Evolutionary conservation across 331 rosid genomes (phyloP).

Genomic region (Pyrus hybrid): DNA sequence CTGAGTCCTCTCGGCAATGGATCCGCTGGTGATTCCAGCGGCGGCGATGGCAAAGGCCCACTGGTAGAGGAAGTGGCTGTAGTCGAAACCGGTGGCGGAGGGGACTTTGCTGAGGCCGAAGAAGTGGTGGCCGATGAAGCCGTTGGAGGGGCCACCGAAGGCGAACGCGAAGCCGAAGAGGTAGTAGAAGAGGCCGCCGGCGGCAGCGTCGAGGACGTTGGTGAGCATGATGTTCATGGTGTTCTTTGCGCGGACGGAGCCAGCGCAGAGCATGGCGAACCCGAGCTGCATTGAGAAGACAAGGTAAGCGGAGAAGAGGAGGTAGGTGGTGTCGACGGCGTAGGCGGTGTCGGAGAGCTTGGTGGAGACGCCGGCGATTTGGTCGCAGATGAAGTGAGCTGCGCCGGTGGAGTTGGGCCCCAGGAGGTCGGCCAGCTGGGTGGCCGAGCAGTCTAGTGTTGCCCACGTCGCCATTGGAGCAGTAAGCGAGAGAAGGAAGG

Average conservation of each 20-base stretch:
- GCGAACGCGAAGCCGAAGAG: too few species aligned
- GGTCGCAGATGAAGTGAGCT: constrained; percentile 49
- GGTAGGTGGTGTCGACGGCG: too few species aligned
- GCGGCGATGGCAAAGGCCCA: constrained; percentile 99
- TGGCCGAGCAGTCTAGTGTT: constrained; percentile 3
- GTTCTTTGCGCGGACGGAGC: too few species aligned
- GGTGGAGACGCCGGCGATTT: constrained; percentile 15
- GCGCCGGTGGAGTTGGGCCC: constrained; percentile 61
- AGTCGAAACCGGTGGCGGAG: constrained; percentile 9
- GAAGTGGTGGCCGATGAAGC: constrained; percentile 76
- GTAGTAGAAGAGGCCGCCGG: too few species aligned
- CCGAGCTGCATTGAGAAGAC: too few species aligned
- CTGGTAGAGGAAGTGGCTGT: constrained; percentile 60
- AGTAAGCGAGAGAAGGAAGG: neutral
- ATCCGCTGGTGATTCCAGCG: constrained; percentile 87
- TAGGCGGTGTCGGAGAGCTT: constrained; percentile 30
- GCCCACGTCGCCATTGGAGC: constrained; percentile 12
- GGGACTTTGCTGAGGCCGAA: constrained; percentile 63
- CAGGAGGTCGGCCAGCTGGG: constrained; percentile 30
- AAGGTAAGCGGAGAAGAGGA: too few species aligned
- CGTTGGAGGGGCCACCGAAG: constrained; percentile 47
- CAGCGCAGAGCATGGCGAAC: too few species aligned
- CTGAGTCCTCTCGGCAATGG: constrained; percentile 79
- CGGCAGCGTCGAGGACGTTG: too few species aligned
- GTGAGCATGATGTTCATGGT: too few species aligned